Percentiles rank a stretch among this genome's conserved stretches.
Conservation (phyloP, 1,284 basidiomycete genomes). For the Apiotrichum montevideense region DNA sequence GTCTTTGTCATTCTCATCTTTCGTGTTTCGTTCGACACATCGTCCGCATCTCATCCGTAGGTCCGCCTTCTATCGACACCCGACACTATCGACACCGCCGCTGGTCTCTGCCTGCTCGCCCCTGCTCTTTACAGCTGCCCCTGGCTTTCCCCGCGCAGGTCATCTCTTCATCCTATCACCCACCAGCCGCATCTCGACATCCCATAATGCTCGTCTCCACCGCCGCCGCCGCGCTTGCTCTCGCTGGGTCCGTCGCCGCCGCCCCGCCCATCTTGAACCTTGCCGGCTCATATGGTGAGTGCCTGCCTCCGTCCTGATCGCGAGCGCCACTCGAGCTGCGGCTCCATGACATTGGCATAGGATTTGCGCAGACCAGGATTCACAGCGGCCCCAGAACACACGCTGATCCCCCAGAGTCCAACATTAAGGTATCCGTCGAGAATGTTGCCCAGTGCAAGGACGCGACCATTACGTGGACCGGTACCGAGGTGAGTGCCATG, state of each 20-base stretch:
- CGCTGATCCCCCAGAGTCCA: conserved; percentile 21
- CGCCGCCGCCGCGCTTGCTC: background rate
- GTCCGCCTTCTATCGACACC: too few species aligned
- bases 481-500: conserved; percentile 26
- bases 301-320: background rate
- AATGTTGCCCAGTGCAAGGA: conserved; percentile 37
- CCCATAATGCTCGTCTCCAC: background rate
- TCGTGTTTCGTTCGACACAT: too few species aligned
- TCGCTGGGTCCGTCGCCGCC: background rate
- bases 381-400: background rate
- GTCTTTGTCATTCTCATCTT: too few species aligned
- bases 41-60: too few species aligned
- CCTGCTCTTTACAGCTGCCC: too few species aligned
- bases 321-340: too few species aligned
- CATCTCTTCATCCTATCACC: too few species aligned
- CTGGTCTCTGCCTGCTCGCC: too few species aligned
- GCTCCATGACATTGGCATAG: background rate
- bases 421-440: conserved; percentile 31
- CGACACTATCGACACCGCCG: too few species aligned
- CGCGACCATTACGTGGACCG: conserved; percentile 39
- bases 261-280: background rate
- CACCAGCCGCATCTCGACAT: too few species aligned
- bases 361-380: too few species aligned
- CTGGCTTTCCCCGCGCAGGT: too few species aligned
- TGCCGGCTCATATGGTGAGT: conserved; percentile 6